Conservation (phyloP, 2,329 filamentous ascomycete genomes). For the Fusarium haematococcum region DNA sequence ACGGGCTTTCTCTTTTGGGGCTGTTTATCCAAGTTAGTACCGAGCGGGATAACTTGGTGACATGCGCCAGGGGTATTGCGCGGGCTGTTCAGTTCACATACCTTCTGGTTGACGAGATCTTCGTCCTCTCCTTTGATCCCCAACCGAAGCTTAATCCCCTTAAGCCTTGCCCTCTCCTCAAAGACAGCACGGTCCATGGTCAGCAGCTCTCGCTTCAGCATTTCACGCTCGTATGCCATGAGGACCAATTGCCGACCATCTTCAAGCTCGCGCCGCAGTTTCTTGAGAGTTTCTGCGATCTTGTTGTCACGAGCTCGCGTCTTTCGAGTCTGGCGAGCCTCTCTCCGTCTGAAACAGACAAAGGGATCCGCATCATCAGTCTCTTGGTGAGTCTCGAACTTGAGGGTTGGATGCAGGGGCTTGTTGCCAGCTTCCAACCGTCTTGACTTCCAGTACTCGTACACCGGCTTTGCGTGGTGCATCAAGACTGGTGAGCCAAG, state of each 20-base stretch:
- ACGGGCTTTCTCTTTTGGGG: slow-evolving; percentile 77
- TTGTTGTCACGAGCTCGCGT: slow-evolving; percentile 94
- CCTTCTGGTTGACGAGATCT: slow-evolving; percentile 94
- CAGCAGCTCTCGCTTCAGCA: slow-evolving; percentile 81
- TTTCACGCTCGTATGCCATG: slow-evolving; percentile 82
- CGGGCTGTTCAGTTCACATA: slow-evolving; percentile 57
- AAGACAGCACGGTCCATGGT: slow-evolving; percentile 82
- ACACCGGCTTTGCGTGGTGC: slow-evolving; percentile 79
- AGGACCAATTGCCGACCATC: slow-evolving; percentile 85
- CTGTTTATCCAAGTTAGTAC: slow-evolving; percentile 57
- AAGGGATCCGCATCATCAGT: slow-evolving; percentile 97
- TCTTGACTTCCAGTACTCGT: slow-evolving; percentile 87
- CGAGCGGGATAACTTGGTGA: slow-evolving; percentile 39
- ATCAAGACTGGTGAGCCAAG: slow-evolving; percentile 63
- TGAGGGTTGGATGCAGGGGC: slow-evolving; percentile 81
- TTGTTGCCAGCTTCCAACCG: slow-evolving; percentile 76
- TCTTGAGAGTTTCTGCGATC: slow-evolving; percentile 93
- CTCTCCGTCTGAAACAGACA: slow-evolving; percentile 95
- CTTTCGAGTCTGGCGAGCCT: slow-evolving; percentile 94
- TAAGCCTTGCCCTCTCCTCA: slow-evolving; percentile 83
- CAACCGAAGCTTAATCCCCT: slow-evolving; percentile 88
- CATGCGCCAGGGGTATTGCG: slow-evolving; percentile 39
- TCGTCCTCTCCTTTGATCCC: slow-evolving; percentile 94
- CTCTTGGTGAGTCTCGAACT: slow-evolving; percentile 94
- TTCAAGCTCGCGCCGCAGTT: slow-evolving; percentile 89